Evolutionary conservation across 352 stramenopile genomes (phyloP), one percentile per base, ranked within the genome.

Genomic region (Pythium biforme): DNA sequence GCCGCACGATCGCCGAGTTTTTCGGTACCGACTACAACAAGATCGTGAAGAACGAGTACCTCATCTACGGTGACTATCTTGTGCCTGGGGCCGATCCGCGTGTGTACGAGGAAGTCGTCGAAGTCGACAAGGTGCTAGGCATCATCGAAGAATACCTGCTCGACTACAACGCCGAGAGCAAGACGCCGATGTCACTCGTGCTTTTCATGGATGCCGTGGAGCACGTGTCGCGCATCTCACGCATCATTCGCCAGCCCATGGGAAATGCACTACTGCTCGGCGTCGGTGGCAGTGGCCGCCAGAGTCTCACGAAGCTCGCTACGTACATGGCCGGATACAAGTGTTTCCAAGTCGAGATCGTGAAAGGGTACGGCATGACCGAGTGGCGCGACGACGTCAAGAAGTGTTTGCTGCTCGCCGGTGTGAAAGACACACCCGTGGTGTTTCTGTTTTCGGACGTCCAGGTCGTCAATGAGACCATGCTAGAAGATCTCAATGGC

Each of bases 341-440:
- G 31, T 87, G 95, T 15, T 98, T 96, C 46, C 93, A 98, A 66
- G 89, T 98, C n/a, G 94, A 98, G 66, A 98, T 98, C 59, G 77
- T 93, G 5, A 98, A 98, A 58, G 91, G 89, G 8, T 98, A 98
- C 58, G 90, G 94, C 12, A 87, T 95, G 57, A 71, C 71, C 0
- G 93, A 98, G 62, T 98, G 94, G 92, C 87, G 90, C 20, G 94
- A 98, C 10, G 91, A 98, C 41, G 74, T 98, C 4, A 98, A 98
- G 61, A 94, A 90, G 60, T 94, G 85, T 51, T 61, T 97, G 9
- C 66, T 98, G 34, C 70, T 92, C 29, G 94, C 92, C 22, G 94
- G 94, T 26, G 75, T 98, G 0, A 92, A 98, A 27, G 86, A 98
- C 53, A 95, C 83, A 12, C 88, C 79, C 0, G 84, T 98, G 17